These are phyloP conservation scores for Coprinopsis cinerea DNA, from an alignment of 768 basidiomycete species.

Conservation along the genomic window DNA sequence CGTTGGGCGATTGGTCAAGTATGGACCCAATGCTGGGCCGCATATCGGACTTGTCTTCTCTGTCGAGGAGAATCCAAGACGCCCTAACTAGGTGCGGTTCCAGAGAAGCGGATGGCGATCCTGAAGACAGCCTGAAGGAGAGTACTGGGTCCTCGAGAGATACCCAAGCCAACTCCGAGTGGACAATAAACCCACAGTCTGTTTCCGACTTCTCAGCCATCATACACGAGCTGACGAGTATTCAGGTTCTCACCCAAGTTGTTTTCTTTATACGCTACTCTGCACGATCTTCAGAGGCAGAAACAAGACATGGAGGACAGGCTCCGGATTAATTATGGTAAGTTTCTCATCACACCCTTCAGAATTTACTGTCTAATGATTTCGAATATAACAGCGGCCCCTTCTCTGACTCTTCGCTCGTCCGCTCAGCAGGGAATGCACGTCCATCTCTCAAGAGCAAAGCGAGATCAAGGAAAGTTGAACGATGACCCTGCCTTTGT, in stretches of 20 bases:
- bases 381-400: slow-evolving; percentile 41
- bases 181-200: slow-evolving; percentile 66
- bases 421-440: slow-evolving; percentile 68
- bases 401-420: slow-evolving; percentile 68
- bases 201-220: slow-evolving; percentile 4
- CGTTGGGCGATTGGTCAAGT: slow-evolving; percentile 46
- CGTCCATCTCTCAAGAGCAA: slow-evolving; percentile 62
- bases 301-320: slow-evolving; percentile 49
- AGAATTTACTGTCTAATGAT: slow-evolving; percentile 4
- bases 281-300: slow-evolving; percentile 38
- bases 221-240: neutral
- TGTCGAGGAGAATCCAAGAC: slow-evolving; percentile 52
- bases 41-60: slow-evolving; percentile 41
- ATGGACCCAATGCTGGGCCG: slow-evolving; percentile 48
- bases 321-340: slow-evolving; percentile 53
- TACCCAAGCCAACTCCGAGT: too few relatives aligned
- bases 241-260: slow-evolving; percentile 58
- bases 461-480: slow-evolving; percentile 51
- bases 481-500: slow-evolving; percentile 47
- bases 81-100: slow-evolving; percentile 31
- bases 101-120: slow-evolving; percentile 11
- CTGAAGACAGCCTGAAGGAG: too few relatives aligned
- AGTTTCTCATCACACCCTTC: slow-evolving; percentile 11
- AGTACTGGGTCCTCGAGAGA: too few relatives aligned
- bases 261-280: slow-evolving; percentile 37